These are phyloP conservation scores for Tuber umbilicatum DNA, from an alignment of 495 filamentous ascomycete species.

Conservation along the genomic window DNA sequence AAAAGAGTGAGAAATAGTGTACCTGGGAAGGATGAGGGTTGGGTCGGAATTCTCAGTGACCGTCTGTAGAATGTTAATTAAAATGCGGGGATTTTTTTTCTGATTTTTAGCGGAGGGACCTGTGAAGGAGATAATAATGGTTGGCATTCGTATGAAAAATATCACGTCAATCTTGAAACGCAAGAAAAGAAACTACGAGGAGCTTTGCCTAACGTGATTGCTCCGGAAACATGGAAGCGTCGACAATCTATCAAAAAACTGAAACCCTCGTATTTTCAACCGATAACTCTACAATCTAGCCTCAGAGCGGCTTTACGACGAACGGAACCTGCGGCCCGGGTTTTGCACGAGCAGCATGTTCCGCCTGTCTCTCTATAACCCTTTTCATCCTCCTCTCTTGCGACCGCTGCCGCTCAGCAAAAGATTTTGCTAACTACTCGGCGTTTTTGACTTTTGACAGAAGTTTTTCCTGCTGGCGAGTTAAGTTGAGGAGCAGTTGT, in stretches of 20 bases:
- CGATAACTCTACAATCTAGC: not conserved
- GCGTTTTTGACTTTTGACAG: not conserved
- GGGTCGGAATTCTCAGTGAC: not conserved
- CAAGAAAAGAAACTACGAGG: not conserved
- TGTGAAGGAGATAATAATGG: too few species aligned
- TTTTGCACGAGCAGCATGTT: not conserved
- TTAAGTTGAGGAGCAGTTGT: not conserved
- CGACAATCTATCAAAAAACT: not conserved
- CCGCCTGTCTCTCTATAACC: not conserved
- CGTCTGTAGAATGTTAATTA: conserved; percentile 17
- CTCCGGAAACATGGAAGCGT: not conserved
- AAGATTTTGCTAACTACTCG: not conserved
- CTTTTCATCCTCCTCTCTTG: not conserved
- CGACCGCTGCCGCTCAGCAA: not conserved
- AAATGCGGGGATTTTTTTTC: conserved; percentile 15
- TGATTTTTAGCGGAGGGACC: conserved; percentile 26
- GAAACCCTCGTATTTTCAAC: not conserved
- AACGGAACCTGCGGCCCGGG: not conserved
- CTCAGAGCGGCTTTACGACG: not conserved
- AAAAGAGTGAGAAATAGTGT: not conserved
- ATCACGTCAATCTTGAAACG: not conserved
- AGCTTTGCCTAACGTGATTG: not conserved
- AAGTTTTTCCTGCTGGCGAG: not conserved
- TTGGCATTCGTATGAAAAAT: not conserved
- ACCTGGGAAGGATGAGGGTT: not conserved